These are phyloP conservation scores for Podospora pseudoanserina DNA, from an alignment of 495 filamentous ascomycete species.

Conservation along the genomic window DNA sequence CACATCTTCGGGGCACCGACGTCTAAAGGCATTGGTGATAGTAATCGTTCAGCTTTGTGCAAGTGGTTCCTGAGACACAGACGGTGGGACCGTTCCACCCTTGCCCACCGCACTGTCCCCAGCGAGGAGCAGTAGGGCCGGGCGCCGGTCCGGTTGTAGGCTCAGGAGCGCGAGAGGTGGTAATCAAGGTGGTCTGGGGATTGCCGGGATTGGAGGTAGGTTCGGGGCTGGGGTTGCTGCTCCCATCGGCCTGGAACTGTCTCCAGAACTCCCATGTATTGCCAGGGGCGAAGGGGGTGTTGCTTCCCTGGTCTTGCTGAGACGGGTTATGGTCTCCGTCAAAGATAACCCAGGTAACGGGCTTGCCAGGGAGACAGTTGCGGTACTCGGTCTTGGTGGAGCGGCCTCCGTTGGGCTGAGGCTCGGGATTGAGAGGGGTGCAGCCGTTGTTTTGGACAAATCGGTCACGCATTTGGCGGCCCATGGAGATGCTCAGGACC, in stretches of 20 bases:
- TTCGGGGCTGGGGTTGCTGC: background rate
- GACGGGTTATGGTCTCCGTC: slow-evolving; percentile 29
- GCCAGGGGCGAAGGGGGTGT: slow-evolving; percentile 25
- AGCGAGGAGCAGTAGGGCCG: slow-evolving; percentile 26
- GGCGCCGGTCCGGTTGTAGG: background rate
- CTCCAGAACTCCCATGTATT: slow-evolving; percentile 34
- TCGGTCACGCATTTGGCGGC: slow-evolving; percentile 34
- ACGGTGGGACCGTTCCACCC: slow-evolving; percentile 36
- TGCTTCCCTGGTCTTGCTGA: slow-evolving; percentile 22
- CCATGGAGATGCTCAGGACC: slow-evolving; percentile 35
- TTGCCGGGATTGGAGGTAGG: background rate
- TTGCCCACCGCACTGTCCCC: slow-evolving; percentile 42
- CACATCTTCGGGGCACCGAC: background rate
- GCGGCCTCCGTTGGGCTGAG: slow-evolving; percentile 16
- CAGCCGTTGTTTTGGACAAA: slow-evolving; percentile 42
- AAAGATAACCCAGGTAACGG: slow-evolving; percentile 27
- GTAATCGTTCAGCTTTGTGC: slow-evolving; percentile 28
- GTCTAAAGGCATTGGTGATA: slow-evolving; percentile 24
- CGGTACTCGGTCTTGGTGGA: slow-evolving; percentile 31
- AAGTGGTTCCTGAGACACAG: slow-evolving; percentile 27
- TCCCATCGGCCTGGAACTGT: slow-evolving; percentile 18
- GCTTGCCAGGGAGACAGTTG: slow-evolving; percentile 30
- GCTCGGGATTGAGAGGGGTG: slow-evolving; percentile 21
- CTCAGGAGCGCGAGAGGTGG: slow-evolving; percentile 9
- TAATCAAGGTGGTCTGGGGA: slow-evolving; percentile 6